Conservation (phyloP, 1,284 basidiomycete genomes). For the Puccinia polysora region DNA sequence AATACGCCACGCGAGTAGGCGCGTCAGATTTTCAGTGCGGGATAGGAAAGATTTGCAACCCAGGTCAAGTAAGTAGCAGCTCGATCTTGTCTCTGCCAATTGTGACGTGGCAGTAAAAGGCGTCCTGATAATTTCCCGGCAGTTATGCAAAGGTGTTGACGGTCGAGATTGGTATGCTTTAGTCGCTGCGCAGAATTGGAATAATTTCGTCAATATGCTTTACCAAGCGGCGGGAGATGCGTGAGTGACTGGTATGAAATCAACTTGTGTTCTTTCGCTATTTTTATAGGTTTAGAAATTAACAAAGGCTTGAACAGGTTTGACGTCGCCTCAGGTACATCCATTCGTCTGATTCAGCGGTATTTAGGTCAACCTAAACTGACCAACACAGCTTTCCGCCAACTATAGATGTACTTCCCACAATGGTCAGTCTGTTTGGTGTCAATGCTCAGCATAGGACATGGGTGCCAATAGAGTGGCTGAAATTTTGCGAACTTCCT, state of each 20-base stretch:
- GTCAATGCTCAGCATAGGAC: neutral
- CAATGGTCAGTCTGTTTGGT: slow-evolving; percentile 30
- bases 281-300: neutral
- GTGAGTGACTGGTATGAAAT: neutral
- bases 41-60: slow-evolving; percentile 34
- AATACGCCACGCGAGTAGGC: slow-evolving; percentile 34
- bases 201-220: slow-evolving; percentile 41
- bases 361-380: neutral
- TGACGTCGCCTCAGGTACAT: slow-evolving; percentile 10
- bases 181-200: slow-evolving; percentile 43
- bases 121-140: neutral
- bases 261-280: neutral
- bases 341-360: neutral
- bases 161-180: slow-evolving; percentile 43
- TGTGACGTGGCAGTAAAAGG: neutral
- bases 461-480: too few relatives aligned
- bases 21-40: slow-evolving; percentile 40
- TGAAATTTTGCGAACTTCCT: neutral
- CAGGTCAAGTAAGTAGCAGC: slow-evolving; percentile 29
- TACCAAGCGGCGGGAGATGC: slow-evolving; percentile 42
- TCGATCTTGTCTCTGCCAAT: neutral
- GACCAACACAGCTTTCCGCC: neutral
- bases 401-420: slow-evolving; percentile 33
- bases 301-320: neutral
- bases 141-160: slow-evolving; percentile 34